Evolutionary conservation across 2,329 filamentous ascomycete species (phyloP).

Genomic region (Blastomyces emzantsi): DNA sequence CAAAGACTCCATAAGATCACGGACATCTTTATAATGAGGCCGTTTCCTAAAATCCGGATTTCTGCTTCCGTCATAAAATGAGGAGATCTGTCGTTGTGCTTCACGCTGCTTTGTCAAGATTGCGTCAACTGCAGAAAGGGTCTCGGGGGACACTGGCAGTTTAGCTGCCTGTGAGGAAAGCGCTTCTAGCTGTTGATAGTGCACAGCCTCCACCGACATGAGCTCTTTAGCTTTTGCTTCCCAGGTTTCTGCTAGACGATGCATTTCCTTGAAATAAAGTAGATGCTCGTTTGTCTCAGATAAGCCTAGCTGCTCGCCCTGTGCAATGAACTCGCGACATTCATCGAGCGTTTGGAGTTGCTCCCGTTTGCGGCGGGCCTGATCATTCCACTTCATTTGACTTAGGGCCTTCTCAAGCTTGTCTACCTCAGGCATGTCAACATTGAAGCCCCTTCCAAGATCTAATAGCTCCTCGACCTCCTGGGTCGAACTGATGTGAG

Average conservation of each 20-base stretch:
- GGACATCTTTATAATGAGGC: constrained; percentile 82
- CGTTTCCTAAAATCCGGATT: constrained; percentile 66
- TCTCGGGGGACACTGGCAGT: constrained; percentile 74
- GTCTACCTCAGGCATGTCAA: constrained; percentile 84
- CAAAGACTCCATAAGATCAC: constrained; percentile 76
- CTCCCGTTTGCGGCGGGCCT: constrained; percentile 58
- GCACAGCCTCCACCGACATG: constrained; percentile 81
- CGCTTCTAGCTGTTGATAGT: constrained; percentile 91
- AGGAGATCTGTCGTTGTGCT: constrained; percentile 78
- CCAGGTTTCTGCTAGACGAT: constrained; percentile 72
- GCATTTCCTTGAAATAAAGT: constrained; percentile 64
- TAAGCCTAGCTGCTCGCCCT: constrained; percentile 68
- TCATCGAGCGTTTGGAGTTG: constrained; percentile 65
- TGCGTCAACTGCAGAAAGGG: constrained; percentile 71
- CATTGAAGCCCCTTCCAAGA: constrained; percentile 76
- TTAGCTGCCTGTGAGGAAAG: constrained; percentile 72
- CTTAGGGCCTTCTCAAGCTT: constrained; percentile 69
- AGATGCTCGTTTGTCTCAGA: constrained; percentile 73
- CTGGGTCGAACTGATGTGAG: constrained; percentile 53
- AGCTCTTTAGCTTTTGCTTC: constrained; percentile 88
- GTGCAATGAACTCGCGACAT: constrained; percentile 67
- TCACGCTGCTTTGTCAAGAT: constrained; percentile 95
- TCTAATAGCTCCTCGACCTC: constrained; percentile 90
- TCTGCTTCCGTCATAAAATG: constrained; percentile 68
- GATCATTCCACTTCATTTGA: constrained; percentile 80